Base-by-base conservation (phyloP, 768 basidiomycete genomes). In the Krasilnikovozyma curviuscula region DNA sequence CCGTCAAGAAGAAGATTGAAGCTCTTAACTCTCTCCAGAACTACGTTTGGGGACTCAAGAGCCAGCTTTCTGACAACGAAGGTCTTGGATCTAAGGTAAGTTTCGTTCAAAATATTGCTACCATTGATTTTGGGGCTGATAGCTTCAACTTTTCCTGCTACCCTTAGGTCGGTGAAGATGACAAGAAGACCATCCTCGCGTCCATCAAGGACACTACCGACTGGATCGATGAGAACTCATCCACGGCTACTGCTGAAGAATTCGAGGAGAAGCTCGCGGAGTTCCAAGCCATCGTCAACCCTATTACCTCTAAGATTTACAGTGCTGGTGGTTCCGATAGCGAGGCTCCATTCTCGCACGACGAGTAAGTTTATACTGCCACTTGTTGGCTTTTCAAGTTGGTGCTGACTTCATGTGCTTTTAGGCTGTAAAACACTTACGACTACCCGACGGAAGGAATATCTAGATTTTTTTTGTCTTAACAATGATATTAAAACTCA, bases 151-250 rank as follows among this genome's bases (percentile, higher is more conserved):
- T 12, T 8, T n/a, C 24, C 23, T 16, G 3, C 40, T 9, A 7
- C 40, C 21, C 28, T 5, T 30, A 43, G 48, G 54, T 67, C 30
- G 56, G 56, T 7, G 55, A 50, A 14, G 59, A 59, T 16, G 65
- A 66, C 61, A 64, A 64, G 56, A 55, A 60, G 55, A 76, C 74
- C 7, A 73, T 97, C 53, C 70, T 83, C 45, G 73, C 72, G 19
- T 70, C 77, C 31, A 69, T 93, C 68, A 89, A 89, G 71, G 85
- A 91, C 56, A 76, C 78, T 46, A 78, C 79, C 18, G 83, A 84
- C 48, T 95, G 88, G 88, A 75, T 91, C 46, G 89, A 97, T 40
- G 76, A 81, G 60, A 74, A 85, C 58, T 80, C 80, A 18, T 67
- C 73, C 32, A 68, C 68, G 7, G 89, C 89, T 21, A 71, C 72